phyloP scores from a whole-genome alignment of 140 eudicot species.

The Ambrosia hybrid region DNA sequence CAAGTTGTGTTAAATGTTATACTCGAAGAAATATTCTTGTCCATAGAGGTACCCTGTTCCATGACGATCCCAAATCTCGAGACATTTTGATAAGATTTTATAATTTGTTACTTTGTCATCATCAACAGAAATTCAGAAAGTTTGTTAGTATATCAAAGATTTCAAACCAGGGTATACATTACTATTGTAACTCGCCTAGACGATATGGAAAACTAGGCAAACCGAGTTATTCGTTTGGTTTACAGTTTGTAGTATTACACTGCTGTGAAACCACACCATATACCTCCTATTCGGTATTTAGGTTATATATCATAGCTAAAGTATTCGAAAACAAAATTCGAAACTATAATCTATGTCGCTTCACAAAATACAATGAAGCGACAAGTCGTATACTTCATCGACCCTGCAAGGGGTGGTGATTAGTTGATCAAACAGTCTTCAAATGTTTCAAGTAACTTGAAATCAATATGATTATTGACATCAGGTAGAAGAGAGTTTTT shows the following conservation, averaged over 20 bases:
- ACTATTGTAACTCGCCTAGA: background rate
- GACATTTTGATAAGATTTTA: conserved; percentile 19
- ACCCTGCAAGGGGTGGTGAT: no score
- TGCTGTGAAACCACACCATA: no score
- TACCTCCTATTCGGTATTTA: no score
- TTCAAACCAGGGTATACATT: background rate
- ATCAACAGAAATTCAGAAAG: background rate
- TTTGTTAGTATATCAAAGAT: background rate
- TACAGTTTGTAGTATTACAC: background rate
- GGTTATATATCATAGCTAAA: no score
- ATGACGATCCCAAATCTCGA: background rate
- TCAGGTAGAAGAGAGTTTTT: no score
- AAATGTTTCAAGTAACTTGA: no score
- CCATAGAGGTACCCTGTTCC: background rate
- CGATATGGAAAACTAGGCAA: background rate
- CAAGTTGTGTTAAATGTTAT: background rate
- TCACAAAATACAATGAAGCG: no score
- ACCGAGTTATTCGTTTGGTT: background rate
- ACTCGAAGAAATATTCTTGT: conserved; percentile 3
- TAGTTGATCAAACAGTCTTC: no score
- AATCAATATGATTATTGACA: no score
- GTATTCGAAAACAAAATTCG: no score
- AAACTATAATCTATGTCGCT: no score
- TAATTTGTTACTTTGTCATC: conserved; percentile 1
- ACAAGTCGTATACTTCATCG: no score